Base-by-base conservation (phyloP, 805 yeast species). In the Hanseniaspora lachancei region DNA sequence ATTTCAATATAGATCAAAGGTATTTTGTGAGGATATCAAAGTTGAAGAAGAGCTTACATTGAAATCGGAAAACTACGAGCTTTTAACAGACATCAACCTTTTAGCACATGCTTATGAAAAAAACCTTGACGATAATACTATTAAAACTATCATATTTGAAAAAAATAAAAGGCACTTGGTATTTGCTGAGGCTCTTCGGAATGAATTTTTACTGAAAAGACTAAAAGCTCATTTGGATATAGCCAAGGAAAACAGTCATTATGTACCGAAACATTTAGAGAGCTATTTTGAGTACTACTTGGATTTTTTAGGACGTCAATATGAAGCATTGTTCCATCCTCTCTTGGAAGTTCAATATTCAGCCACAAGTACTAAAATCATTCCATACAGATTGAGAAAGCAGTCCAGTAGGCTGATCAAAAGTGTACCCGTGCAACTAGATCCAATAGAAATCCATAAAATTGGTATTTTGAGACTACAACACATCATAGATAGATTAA, bases 91-190 rank as follows among this genome's bases (percentile, higher is more conserved):
- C 27, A 32, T 53, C 16, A 46, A 46, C 21, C 38, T 44, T 23
- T 16, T 53, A 21, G 21, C 47, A 21, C 40, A 53, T 42, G 24
- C 41, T 10, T 38, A 38, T 29, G 48, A 29, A n/a, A 12, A 13
- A 21, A 29, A 46, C 5, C 47, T 20, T 38, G 38, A 29, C 6
- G 18, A 44, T 16, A 15, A n/a, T 1, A 9, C 10, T 5, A 32
- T 42, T 13, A 15, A 50, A 1, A 27, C 10, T 18, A 49, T 50
- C 9, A 27, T 46, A 2, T 5, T 20, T 8, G 38, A 53, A n/a
- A 53, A 53, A 35, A 53, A 53, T 34, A 53, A 29, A 46, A 46
- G 50, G 46, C 24, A 20, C 10, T 46, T 38, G 39, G 8, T 53
- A 2, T 53, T 46, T 39, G 16, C 35, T 5, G 16, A 20, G 24